Base-by-base conservation (phyloP, 257 asterid species). In the Solanum gandarillasii region DNA sequence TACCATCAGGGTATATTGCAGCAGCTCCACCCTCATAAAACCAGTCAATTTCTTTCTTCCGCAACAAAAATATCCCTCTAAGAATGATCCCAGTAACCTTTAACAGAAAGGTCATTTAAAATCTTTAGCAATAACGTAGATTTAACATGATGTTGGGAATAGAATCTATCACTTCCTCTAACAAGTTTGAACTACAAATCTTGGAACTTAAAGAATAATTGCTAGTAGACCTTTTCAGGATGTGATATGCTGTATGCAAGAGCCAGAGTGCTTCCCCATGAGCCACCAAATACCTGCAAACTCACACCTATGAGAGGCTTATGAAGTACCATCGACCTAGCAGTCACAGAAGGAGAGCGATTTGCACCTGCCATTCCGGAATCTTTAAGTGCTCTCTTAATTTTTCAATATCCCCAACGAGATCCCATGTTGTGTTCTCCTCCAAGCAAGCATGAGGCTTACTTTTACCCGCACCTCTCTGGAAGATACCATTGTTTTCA, bases 11-110 rank as follows among this genome's bases (percentile, higher is more conserved):
- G 91, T 91, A 97, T 90, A 97, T 94, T 75, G 98, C 94, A 91
- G 99, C 98, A 90, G 99, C 99, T 68, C 99, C 99, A 90, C 99
- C 99, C 93, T 97, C 99, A 78, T 97, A 95, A 89, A 95, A 97
- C 99, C 99, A 97, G 86, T 94, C 96, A 87, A 97, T 93, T 90
- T 97, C 99, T 93, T 95, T 97, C 95, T 95, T 96, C 76, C 98
- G 95, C 93, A 97, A 86, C 90, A 97, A 90, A 94, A 97, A 97
- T 84, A 97, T 97, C 71, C 99, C 98, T 86, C 99, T 94, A 88
- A 97, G 91, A 73, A 97, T 97, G 91, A 97, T 58, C 86, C 99
- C 99, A 68, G 96, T 94, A 89, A 97, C 98, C 99, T 97, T 74
- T 88, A 38, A 90, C 81, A 67, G 46, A 67, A 85, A 87, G 48